Percentiles rank a stretch among this genome's conserved stretches.
Conservation (phyloP, 78 protist species). For the Dictyostelium discoideum region dicty_2.7 NC_007091.3:1520501-1521000, state of each 20-base stretch:
- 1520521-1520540: slow-evolving; percentile 77
- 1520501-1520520: slow-evolving; percentile 21
- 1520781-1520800: not conserved
- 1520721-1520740: slow-evolving; percentile 3
- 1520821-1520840: not conserved
- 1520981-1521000: not conserved
- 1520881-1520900: slow-evolving; percentile 2
- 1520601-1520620: slow-evolving; percentile 75
- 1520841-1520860: not conserved
- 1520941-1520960: not conserved
- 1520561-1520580: slow-evolving; percentile 2
- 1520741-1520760: not conserved
- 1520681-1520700: slow-evolving; percentile 11
- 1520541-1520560: slow-evolving; percentile 47
- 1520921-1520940: not conserved
- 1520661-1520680: slow-evolving; percentile 19
- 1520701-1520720: not conserved
- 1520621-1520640: not conserved
- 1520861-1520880: slow-evolving; percentile 6
- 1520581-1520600: slow-evolving; percentile 79
- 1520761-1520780: not conserved
- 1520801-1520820: not conserved
- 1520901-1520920: not conserved
- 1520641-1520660: not conserved
- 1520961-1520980: not conserved